Base-by-base conservation (phyloP, 306 rosid genomes). In the Arachis stenosperma region DNA sequence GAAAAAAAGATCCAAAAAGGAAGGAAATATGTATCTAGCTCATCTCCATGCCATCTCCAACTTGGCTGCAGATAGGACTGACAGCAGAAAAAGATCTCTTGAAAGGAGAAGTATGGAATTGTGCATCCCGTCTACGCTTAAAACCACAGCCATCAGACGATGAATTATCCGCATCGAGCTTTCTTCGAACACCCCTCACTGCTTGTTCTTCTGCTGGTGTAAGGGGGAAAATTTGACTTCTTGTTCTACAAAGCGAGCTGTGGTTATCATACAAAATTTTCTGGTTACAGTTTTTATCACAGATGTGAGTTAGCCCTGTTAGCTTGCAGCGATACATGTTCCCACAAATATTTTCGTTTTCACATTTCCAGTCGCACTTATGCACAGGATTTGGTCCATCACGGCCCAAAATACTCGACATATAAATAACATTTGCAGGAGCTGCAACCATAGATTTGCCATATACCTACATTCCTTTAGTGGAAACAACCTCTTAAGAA, bases 231-330 rank as follows among this genome's bases (percentile, higher is more conserved):
- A 82, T 80, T 75, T 89, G 86, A 62, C 96, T 70, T 60, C 98
- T 93, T 6, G 96, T 97, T 55, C 93, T 78, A 77, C 96, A 90
- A 65, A 90, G 90, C 39, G 98, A 93, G 86, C 89, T 93, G 57
- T 90, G 96, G 86, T 94, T 94, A 75, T 94, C 99, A 76, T 91
- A 94, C 74, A 94, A 65, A 86, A 94, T 94, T 85, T 93, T 84
- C 87, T 90, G 97, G 86, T 90, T 81, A 86, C 98, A 94, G 86
- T 94, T 94, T 70, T 90, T 91, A 90, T 94, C 99, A 80, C 99
- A 94, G 71, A 94, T 91, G 88, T 94, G 99, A 83, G 97, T 94
- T 73, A 88, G 82, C 68, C 98, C 98, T 41, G 99, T 91, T 61
- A 86, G 78, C 84, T 94, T 94, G 96, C 99, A 94, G 81, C 89